These are phyloP conservation scores for Pseudogymnoascus sp. DNA, from an alignment of 2,329 filamentous ascomycete species.

Conservation along the genomic window DNA sequence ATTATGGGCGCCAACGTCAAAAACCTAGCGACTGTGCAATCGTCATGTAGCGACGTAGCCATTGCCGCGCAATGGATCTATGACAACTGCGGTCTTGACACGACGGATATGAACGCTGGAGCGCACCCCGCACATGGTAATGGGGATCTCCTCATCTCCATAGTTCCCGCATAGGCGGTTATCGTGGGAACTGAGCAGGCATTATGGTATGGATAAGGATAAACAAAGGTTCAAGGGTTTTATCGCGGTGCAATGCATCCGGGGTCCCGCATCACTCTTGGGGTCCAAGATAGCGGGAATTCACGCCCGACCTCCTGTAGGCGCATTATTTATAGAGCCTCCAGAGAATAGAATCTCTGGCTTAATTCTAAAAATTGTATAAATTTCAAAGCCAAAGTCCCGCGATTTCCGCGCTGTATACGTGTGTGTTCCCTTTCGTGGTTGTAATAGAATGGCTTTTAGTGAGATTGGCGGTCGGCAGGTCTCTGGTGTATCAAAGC, in stretches of 20 bases:
- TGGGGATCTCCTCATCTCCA: not conserved
- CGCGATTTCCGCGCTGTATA: not conserved
- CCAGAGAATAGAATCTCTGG: not conserved
- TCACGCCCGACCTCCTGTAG: not conserved
- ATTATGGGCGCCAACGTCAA: slow-evolving; percentile 2
- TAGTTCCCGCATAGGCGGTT: not conserved
- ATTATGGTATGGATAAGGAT: not conserved
- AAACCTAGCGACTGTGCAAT: not conserved
- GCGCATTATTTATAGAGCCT: not conserved
- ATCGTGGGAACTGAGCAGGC: not conserved
- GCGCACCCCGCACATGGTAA: not conserved
- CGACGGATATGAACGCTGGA: not conserved
- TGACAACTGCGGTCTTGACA: not conserved
- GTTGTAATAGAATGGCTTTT: not conserved
- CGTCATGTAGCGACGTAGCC: not conserved
- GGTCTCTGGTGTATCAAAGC: not conserved
- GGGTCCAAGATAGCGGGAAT: not conserved
- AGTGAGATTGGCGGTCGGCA: not conserved
- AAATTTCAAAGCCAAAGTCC: not conserved
- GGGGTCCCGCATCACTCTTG: not conserved
- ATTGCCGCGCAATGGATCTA: not conserved
- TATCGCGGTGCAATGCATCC: not conserved
- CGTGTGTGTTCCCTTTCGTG: not conserved
- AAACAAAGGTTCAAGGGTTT: not conserved
- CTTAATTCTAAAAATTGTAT: not conserved